These are phyloP conservation scores for Lachancea kluyveri DNA, from an alignment of 805 yeast genomes.

Conservation along the genomic window DNA sequence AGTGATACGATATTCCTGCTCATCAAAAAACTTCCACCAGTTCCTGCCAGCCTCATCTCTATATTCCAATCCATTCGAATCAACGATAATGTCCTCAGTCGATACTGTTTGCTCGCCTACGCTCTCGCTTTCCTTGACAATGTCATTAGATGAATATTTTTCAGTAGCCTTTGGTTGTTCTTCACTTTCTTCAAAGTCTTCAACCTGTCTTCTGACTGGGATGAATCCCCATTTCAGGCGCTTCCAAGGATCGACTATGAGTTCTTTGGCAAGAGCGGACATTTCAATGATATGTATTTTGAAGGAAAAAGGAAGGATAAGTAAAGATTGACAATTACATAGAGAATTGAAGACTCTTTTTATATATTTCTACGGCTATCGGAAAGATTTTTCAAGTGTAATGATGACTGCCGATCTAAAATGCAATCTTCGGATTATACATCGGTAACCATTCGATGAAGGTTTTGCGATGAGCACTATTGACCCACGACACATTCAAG, in stretches of 20 bases:
- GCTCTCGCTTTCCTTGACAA: not conserved
- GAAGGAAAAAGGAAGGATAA: no score
- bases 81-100: not conserved
- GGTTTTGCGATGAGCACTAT: no score
- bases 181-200: slow-evolving; percentile 14
- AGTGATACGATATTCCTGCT: slow-evolving; percentile 51
- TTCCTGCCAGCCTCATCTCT: slow-evolving; percentile 48
- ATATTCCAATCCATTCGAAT: slow-evolving; percentile 30
- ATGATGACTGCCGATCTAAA: no score
- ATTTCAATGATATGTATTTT: no score
- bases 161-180: not conserved
- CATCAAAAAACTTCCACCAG: slow-evolving; percentile 55
- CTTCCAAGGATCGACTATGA: slow-evolving; percentile 24
- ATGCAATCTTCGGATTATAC: no score
- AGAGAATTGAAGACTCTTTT: no score
- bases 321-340: no score
- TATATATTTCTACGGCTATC: no score
- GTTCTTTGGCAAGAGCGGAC: slow-evolving; percentile 9
- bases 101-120: slow-evolving; percentile 1
- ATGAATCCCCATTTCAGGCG: slow-evolving; percentile 32
- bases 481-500: no score
- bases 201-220: slow-evolving; percentile 28
- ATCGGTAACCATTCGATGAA: no score
- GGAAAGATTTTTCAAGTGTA: no score
- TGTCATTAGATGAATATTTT: not conserved